phyloP scores from a whole-genome alignment of 2,329 filamentous ascomycete species.

The Trichoderma atroviride region DNA sequence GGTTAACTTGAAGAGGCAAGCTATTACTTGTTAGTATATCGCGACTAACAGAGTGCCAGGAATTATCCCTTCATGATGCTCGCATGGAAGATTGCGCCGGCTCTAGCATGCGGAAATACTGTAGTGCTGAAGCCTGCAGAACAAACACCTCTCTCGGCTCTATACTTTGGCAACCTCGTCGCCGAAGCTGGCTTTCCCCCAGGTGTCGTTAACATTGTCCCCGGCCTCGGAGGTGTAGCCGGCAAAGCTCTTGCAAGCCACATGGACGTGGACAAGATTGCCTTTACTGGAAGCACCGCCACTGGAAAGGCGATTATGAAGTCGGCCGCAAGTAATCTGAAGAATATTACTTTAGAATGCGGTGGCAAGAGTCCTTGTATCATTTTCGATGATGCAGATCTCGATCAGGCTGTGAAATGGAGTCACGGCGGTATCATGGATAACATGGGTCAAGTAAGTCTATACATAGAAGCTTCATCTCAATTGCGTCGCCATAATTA shows the following conservation, averaged over 20 bases:
- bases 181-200: slow-evolving; percentile 17
- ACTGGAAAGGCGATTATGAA: slow-evolving; percentile 61
- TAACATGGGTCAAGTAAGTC: slow-evolving; percentile 63
- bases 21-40: fast-evolving
- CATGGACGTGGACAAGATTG: slow-evolving; percentile 25
- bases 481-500: neutral
- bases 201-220: slow-evolving; percentile 25
- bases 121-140: slow-evolving; percentile 71
- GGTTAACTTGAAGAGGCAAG: neutral
- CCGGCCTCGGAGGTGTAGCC: slow-evolving; percentile 10
- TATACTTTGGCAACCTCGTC: slow-evolving; percentile 18
- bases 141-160: slow-evolving; percentile 53
- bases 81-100: slow-evolving; percentile 75
- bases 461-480: neutral
- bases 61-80: slow-evolving; percentile 78
- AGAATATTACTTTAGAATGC: slow-evolving; percentile 76
- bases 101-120: slow-evolving; percentile 68
- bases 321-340: slow-evolving; percentile 73
- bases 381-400: slow-evolving; percentile 21
- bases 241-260: slow-evolving; percentile 18
- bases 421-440: slow-evolving; percentile 46
- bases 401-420: slow-evolving; percentile 22
- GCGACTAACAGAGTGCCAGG: slow-evolving; percentile 34
- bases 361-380: slow-evolving; percentile 58
- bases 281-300: slow-evolving; percentile 20